These are phyloP conservation scores for Dendrobium nobile DNA, from an alignment of 106 monocot species.

Conservation along the genomic window DNA sequence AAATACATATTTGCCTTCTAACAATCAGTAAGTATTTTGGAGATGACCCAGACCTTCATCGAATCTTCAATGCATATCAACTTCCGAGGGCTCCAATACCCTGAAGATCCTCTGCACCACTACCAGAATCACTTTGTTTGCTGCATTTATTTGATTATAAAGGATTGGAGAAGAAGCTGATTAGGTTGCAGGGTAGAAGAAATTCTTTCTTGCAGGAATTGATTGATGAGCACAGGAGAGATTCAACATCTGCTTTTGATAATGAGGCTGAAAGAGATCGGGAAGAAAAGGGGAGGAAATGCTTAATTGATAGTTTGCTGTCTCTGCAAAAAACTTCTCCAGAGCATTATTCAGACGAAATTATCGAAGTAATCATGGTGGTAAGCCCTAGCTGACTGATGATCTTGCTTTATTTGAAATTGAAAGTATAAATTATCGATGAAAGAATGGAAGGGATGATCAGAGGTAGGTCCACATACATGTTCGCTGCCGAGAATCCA, in stretches of 20 bases:
- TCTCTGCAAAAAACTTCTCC: conserved; percentile 27
- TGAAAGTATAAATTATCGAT: too few species aligned
- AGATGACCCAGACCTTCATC: too few species aligned
- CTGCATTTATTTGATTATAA: conserved; percentile 20
- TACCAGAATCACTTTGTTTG: background rate
- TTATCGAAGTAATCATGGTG: conserved; percentile 17
- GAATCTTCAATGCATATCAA: too few species aligned
- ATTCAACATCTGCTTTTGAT: too few species aligned
- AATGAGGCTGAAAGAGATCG: background rate
- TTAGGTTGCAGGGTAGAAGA: conserved; percentile 6
- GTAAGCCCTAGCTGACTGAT: conserved; percentile 11
- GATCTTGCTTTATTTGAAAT: too few species aligned
- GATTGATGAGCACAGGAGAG: conserved; percentile 21
- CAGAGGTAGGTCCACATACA: too few species aligned
- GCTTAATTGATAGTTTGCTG: conserved; percentile 24
- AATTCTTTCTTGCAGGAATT: conserved; percentile 23
- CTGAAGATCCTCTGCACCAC: too few species aligned
- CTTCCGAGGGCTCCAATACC: too few species aligned
- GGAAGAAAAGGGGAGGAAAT: conserved; percentile 6
- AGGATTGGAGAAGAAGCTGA: conserved; percentile 21
- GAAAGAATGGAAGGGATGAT: too few species aligned
- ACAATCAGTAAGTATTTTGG: too few species aligned
- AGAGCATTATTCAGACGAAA: conserved; percentile 22
- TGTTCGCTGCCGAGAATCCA: too few species aligned
- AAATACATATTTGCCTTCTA: too few species aligned